Base-by-base conservation (phyloP, 2,329 filamentous ascomycete genomes). In the Ophiostoma montium region DNA sequence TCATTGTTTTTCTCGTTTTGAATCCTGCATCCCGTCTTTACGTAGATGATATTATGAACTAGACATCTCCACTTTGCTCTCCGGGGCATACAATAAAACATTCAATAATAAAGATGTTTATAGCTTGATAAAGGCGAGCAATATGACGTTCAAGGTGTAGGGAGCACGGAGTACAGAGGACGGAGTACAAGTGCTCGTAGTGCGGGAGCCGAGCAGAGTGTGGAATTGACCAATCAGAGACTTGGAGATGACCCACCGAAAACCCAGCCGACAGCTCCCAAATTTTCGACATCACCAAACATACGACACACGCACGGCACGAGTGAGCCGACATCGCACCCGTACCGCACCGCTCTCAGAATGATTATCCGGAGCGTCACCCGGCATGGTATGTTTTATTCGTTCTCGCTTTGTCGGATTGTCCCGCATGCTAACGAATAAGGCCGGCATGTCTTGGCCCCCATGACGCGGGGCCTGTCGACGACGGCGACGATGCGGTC, bases 321-420 rank as follows among this genome's bases (percentile, higher is more conserved):
- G 15, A 47, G 32, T 16, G 39, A 42, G 39, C 39, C 15, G 8
- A 42, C 15, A n/a, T 10, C 30, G 39, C 39, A 35, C 12, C 16
- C 31, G 21, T 21, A 5, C 45, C 41, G 19, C 38, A 55, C 54
- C 52, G 54, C 60, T 27, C 30, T 16, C 63, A 63, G 60, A 56
- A 80, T 79, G 76, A 76, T 78, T 59, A 58, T 75, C 56, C 70
- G 74, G 67, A 76, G 69, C 60, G 63, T 68, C 55, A 67, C 67
- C 62, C 74, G 74, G 71, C 67, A 76, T 62, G 70, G 76, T 78
- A 64, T 58, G 69, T 15, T 5, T 16, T 42, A 7, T 30, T 15
- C 1, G 2, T 12, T 11, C 8, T 10, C 6, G 11, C 12, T 33
- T 33, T 33, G 3, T 15, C 9, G 13, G 12, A 33, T 7, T 9